phyloP scores from a whole-genome alignment of 768 basidiomycete genomes.

The Agaricus bisporus region DNA sequence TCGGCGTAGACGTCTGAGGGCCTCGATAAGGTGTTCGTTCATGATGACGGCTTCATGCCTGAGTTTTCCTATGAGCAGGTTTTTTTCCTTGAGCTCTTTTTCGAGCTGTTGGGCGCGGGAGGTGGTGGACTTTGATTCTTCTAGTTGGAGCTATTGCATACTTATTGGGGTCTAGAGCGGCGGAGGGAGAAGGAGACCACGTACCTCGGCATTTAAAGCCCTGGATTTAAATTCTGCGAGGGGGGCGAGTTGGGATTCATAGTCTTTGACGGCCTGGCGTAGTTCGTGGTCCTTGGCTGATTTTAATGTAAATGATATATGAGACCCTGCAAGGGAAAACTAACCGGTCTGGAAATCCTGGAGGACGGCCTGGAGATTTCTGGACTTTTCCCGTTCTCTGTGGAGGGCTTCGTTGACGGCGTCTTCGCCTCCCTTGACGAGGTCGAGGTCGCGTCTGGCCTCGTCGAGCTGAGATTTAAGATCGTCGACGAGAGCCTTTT shows the following conservation, averaged over 20 bases:
- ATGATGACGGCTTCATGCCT: constrained; percentile 96
- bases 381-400: constrained; percentile 64
- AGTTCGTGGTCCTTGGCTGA: constrained; percentile 89
- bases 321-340: constrained; percentile 20
- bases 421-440: constrained; percentile 54
- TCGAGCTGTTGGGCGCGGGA: constrained; percentile 69
- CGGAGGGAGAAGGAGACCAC: constrained; percentile 13
- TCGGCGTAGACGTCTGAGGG: constrained; percentile 86
- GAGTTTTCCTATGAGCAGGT: constrained; percentile 87
- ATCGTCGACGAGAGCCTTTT: constrained; percentile 70
- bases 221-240: constrained; percentile 90
- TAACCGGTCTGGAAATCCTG: constrained; percentile 92
- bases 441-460: constrained; percentile 59
- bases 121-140: constrained; percentile 64
- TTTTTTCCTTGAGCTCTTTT: constrained; percentile 94
- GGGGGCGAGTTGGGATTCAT: constrained; percentile 69
- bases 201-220: constrained; percentile 81
- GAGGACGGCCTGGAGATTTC: constrained; percentile 86
- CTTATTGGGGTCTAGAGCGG: constrained; percentile 2
- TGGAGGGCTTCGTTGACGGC: constrained; percentile 54
- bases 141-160: constrained; percentile 54
- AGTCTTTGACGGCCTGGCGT: constrained; percentile 76
- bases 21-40: constrained; percentile 97
- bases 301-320: not conserved
- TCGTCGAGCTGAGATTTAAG: constrained; percentile 49